Evolutionary conservation across 495 filamentous ascomycete genomes (phyloP), one percentile per base, ranked within the genome.

Genomic region (Pyronema omphalodes): DNA sequence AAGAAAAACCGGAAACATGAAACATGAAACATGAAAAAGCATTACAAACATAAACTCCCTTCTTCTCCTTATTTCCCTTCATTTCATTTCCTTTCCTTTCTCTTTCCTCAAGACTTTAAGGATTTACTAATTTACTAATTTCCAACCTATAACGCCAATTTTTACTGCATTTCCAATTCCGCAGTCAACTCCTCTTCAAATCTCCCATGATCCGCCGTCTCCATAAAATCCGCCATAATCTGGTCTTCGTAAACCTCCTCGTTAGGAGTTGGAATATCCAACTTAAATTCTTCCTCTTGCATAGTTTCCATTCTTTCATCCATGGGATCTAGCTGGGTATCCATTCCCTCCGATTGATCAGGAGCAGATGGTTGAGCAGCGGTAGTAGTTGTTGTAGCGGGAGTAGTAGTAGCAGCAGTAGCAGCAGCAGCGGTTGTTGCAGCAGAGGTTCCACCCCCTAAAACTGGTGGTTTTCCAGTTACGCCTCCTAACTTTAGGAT

Each of bases 161-260:
- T n/a, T 29, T 29, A 29, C 23, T 29, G 23, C 23, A 29, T 29
- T 2, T 29, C 23, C 39, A 43, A 43, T 3, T 6, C 17, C 39
- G 39, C 39, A 6, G 2, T 6, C 39, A 43, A 1, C 39, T 17
- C 39, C 39, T 43, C 39, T 6, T n/a, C 39, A 43, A 12, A 12
- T 3, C 17, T 17, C 39, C 17, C 39, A 12, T 1, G 12, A 1
- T 43, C 17, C 39, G 12, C 39, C 39, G 39, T 17, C 39, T 63
- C 55, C 60, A 62, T 53, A 44, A 64, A 64, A 52, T 64, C 61
- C 36, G 56, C 48, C 61, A 64, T 64, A 17, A 64, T 64, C 9
- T 57, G 55, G 46, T 64, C 61, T 12, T 57, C 54, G 6, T 49
- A 39, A 5, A 29, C 37, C 9, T 15, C 55, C 33, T 41, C 35